Evolutionary conservation across 768 basidiomycete genomes (phyloP).

Genomic region (Leccinum olivaceopallidum): DNA sequence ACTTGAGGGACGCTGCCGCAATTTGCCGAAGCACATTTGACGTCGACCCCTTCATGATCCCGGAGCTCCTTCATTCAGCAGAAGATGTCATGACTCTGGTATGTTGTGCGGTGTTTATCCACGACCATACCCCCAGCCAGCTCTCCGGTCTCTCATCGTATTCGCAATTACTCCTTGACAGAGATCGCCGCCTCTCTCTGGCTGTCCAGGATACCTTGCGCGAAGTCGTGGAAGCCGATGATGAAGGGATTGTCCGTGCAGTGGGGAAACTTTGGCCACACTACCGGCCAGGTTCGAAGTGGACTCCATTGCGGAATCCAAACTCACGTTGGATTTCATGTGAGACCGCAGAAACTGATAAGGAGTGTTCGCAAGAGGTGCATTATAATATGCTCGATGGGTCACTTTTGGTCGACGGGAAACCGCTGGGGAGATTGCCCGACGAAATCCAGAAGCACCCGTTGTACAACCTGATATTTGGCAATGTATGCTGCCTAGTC

Average conservation of each 20-base stretch:
- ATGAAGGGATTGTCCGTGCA: constrained; percentile 21
- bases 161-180: constrained; percentile 26
- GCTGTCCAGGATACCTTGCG: constrained; percentile 19
- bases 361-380: constrained; percentile 23
- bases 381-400: constrained; percentile 28
- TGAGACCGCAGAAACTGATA: constrained; percentile 8
- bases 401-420: constrained; percentile 29
- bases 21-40: too few species aligned
- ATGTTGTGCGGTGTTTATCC: constrained; percentile 28
- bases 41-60: too few species aligned
- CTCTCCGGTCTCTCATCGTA: constrained; percentile 3
- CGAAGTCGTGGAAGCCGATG: constrained; percentile 1
- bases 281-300: constrained; percentile 27
- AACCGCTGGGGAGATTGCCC: constrained; percentile 27
- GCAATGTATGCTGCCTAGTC: constrained; percentile 11
- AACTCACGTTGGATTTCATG: constrained; percentile 27
- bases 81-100: too few species aligned
- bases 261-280: constrained; percentile 23
- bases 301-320: constrained; percentile 13
- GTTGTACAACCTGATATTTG: constrained; percentile 23
- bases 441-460: constrained; percentile 17
- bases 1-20: too few species aligned
- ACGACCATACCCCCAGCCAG: constrained; percentile 26
- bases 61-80: too few species aligned
- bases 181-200: constrained; percentile 33